Evolutionary conservation across 495 filamentous ascomycete species (phyloP).

Genomic region (Hamigera avellanea): DNA sequence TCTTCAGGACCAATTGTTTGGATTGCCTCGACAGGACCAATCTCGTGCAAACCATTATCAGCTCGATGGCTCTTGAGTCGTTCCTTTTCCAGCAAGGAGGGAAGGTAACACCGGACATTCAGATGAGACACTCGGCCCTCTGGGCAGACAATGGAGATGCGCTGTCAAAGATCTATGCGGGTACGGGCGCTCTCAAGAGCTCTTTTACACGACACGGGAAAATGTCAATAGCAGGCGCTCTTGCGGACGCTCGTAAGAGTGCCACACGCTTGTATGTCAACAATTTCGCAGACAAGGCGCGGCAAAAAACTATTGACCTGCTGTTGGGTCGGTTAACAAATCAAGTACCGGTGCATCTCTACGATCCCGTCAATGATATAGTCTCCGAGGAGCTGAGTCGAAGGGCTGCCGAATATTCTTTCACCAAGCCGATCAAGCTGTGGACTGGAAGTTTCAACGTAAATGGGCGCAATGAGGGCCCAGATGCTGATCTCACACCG

Average conservation of each 20-base stretch:
- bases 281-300: constrained; percentile 87
- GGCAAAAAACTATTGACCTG: constrained; percentile 90
- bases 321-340: constrained; percentile 75
- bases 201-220: constrained; percentile 95
- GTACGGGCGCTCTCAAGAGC: constrained; percentile 88
- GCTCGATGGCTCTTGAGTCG: constrained; percentile 74
- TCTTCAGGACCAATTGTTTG: constrained; percentile 92
- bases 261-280: constrained; percentile 91
- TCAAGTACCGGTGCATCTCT: constrained; percentile 73
- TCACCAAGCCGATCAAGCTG: constrained; percentile 41
- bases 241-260: constrained; percentile 90
- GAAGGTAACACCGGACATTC: constrained; percentile 62
- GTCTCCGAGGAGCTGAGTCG: constrained; percentile 64
- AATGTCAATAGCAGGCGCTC: constrained; percentile 88
- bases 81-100: constrained; percentile 63
- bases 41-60: constrained; percentile 89
- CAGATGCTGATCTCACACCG: constrained; percentile 65
- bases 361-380: constrained; percentile 88
- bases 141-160: constrained; percentile 99
- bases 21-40: constrained; percentile 96
- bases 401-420: constrained; percentile 42
- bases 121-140: constrained; percentile 77
- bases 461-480: constrained; percentile 69
- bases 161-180: constrained; percentile 89
- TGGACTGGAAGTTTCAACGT: constrained; percentile 92